A percentile compares a stretch with the other conserved stretches of the same genome.
These are phyloP conservation scores for Pseudocercospora fuligena DNA, from an alignment of 2,329 filamentous ascomycete genomes.

Conservation along the genomic window DNA sequence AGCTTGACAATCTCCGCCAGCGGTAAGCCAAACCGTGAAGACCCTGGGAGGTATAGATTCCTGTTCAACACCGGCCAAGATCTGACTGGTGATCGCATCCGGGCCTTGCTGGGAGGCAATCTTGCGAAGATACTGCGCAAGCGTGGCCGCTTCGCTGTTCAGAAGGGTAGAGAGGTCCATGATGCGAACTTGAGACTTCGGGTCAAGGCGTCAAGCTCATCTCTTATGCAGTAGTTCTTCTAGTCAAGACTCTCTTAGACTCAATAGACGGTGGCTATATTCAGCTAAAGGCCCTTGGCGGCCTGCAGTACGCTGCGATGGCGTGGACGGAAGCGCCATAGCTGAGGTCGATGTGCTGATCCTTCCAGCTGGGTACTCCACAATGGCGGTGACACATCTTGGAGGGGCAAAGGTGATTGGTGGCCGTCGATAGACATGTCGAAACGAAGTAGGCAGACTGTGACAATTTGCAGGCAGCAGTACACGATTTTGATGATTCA, in stretches of 20 bases:
- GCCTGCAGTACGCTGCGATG: neutral
- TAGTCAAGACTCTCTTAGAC: neutral
- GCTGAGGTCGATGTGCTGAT: neutral
- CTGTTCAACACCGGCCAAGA: conserved; percentile 21
- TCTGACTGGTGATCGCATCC: conserved; percentile 21
- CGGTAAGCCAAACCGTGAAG: conserved; percentile 29
- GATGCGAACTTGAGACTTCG: neutral
- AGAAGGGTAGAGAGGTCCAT: conserved; percentile 20
- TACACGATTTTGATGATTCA: neutral
- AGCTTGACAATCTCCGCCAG: conserved; percentile 22
- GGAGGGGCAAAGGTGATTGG: neutral
- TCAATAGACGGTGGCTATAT: neutral
- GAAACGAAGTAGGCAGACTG: neutral
- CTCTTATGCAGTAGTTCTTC: neutral
- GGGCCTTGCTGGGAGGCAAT: conserved; percentile 3
- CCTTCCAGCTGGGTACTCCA: neutral
- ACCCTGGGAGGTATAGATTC: conserved; percentile 29
- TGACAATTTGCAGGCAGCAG: neutral
- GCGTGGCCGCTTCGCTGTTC: conserved; percentile 9
- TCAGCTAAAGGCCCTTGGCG: neutral
- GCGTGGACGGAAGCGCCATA: neutral
- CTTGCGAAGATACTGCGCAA: conserved; percentile 20
- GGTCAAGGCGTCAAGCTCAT: neutral
- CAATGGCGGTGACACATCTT: neutral
- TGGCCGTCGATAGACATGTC: neutral